These are phyloP conservation scores for Picochlorum costavermella DNA, from an alignment of 139 green algal genomes.

Conservation along the genomic window DNA sequence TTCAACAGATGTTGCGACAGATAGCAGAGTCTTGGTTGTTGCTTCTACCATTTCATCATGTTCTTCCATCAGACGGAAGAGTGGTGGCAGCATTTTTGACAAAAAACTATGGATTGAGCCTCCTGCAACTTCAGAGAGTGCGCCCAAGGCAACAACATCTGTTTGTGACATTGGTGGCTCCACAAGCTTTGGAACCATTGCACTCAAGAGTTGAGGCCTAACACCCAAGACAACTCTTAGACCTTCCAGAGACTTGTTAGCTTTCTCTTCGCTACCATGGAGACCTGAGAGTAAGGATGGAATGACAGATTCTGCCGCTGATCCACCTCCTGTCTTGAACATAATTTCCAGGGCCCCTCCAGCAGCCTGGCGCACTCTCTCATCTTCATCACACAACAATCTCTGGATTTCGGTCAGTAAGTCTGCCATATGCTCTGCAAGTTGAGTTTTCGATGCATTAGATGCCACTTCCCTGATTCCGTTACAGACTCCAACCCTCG, in stretches of 20 bases:
- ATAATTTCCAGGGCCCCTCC: slow-evolving; percentile 80
- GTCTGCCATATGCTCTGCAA: slow-evolving; percentile 70
- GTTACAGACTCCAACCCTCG: slow-evolving; percentile 55
- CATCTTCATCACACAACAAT: slow-evolving; percentile 74
- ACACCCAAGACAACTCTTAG: slow-evolving; percentile 76
- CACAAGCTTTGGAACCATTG: slow-evolving; percentile 71
- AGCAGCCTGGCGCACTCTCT: slow-evolving; percentile 53
- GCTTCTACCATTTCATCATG: slow-evolving; percentile 12
- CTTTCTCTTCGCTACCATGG: slow-evolving; percentile 27
- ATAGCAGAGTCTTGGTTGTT: slow-evolving; percentile 24
- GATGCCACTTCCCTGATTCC: slow-evolving; percentile 75
- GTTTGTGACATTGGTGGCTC: slow-evolving; percentile 39
- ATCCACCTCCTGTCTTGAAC: slow-evolving; percentile 58
- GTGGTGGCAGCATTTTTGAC: slow-evolving; percentile 48
- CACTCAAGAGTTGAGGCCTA: slow-evolving; percentile 57
- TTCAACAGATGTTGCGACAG: slow-evolving; percentile 24
- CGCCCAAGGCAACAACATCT: slow-evolving; percentile 50
- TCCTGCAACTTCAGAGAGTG: slow-evolving; percentile 66
- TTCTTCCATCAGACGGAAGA: slow-evolving; percentile 43
- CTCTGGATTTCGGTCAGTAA: slow-evolving; percentile 76
- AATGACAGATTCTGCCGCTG: slow-evolving; percentile 75
- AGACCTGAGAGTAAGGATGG: slow-evolving; percentile 59
- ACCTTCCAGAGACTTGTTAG: slow-evolving; percentile 65
- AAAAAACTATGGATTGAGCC: slow-evolving; percentile 59
- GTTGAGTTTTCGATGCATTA: slow-evolving; percentile 52